Conservation (phyloP, 2,329 filamentous ascomycete genomes). For the Beauveria sp. region DNA sequence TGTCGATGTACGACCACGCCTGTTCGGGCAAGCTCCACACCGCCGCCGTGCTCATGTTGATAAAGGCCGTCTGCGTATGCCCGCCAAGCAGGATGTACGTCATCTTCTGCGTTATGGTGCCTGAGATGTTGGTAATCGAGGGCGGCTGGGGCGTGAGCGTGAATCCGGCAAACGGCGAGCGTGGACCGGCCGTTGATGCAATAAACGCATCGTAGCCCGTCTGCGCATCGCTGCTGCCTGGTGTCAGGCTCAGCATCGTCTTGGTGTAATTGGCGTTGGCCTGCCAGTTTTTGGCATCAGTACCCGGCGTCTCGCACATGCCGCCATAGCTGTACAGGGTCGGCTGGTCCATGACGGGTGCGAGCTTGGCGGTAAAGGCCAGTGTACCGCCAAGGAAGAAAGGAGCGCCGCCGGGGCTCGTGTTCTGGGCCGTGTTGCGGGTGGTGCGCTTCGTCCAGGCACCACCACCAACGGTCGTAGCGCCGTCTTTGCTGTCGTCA, state of each 20-base stretch:
- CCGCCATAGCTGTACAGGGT: slow-evolving; percentile 75
- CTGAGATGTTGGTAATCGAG: slow-evolving; percentile 60
- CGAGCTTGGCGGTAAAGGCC: slow-evolving; percentile 57
- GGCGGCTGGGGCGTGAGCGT: slow-evolving; percentile 67
- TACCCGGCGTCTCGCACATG: slow-evolving; percentile 62
- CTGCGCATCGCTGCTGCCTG: slow-evolving; percentile 25
- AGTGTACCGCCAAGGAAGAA: slow-evolving; percentile 50
- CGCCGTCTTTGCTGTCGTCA: slow-evolving; percentile 33
- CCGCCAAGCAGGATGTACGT: slow-evolving; percentile 79
- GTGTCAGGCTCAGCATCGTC: slow-evolving; percentile 61
- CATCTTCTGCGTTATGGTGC: slow-evolving; percentile 61
- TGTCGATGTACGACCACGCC: slow-evolving; percentile 73
- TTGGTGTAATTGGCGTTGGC: slow-evolving; percentile 70
- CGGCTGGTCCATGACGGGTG: slow-evolving; percentile 43
- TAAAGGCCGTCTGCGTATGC: slow-evolving; percentile 73
- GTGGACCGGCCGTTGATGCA: slow-evolving; percentile 46
- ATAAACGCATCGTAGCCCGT: slow-evolving; percentile 28
- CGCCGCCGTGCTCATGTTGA: slow-evolving; percentile 89
- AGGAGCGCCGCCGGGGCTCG: slow-evolving; percentile 26
- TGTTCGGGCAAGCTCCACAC: slow-evolving; percentile 81
- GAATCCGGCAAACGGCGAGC: slow-evolving; percentile 80
- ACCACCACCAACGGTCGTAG: slow-evolving; percentile 13
- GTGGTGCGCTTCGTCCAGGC: slow-evolving; percentile 22
- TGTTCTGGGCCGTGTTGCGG: slow-evolving; percentile 15
- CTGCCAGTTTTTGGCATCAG: slow-evolving; percentile 49